Base-by-base conservation (phyloP, 2,329 filamentous ascomycete genomes). In the Fusarium neocosmosporiellum region DNA sequence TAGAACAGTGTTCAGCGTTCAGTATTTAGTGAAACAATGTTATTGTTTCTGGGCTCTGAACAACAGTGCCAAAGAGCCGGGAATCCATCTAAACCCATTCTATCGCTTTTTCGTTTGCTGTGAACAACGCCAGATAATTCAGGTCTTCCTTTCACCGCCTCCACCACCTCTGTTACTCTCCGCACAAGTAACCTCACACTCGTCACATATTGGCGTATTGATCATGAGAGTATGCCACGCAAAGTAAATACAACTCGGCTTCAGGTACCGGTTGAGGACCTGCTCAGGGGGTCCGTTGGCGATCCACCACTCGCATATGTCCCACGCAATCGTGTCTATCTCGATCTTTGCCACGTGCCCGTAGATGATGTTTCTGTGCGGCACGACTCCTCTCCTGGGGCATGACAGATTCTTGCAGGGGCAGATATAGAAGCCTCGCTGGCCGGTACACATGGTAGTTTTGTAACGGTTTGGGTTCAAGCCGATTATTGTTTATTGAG, bases 241-340 rank as follows among this genome's bases (percentile, higher is more conserved):
- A 55, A 78, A 77, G 10, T 71, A 54, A 39, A 63, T 50, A 27
- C 76, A 78, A n/a, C 63, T 73, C 33, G 76, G 76, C 34, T 76
- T 76, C 36, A 78, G 55, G 20, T 73, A 77, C 20, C 76, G 71
- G 57, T 77, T 78, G 34, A 78, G 65, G 5, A 78, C 76, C 20
- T 77, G 74, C n/a, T 78, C 74, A 33, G 75, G 66, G 2, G 76
- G 76, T 7, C 76, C 76, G 31, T 78, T 71, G 22, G 64, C 54
- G 46, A 78, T 68, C 76, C 76, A 78, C 75, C 75, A 77, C 16
- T 73, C 66, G 64, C 76, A 78, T 7, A 77, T 77, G 4, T 77
- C 69, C 76, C 76, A 78, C 5, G 66, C 67, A 29, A 71, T 64
- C n/a, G 67, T 73, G 37, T 74, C 75, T 13, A 75, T 36, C 41